Evolutionary conservation across 2,329 filamentous ascomycete genomes (phyloP).

Genomic region (Neodidymelliopsis sp.): DNA sequence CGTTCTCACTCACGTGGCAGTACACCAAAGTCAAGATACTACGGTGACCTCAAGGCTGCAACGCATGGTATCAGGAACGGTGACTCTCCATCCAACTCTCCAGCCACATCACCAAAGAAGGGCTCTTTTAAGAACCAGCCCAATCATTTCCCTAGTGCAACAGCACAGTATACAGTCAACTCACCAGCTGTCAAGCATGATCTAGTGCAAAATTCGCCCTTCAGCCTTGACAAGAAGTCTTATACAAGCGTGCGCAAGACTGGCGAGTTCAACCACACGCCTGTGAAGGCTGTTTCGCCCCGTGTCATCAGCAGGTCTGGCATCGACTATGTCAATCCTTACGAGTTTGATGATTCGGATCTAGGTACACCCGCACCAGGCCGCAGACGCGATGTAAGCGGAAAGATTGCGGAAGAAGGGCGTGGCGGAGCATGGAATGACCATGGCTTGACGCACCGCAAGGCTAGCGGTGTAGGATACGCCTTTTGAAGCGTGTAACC

Average conservation of each 20-base stretch:
- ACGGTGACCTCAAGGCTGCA: slow-evolving; percentile 57
- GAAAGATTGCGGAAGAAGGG: slow-evolving; percentile 77
- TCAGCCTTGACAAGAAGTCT: slow-evolving; percentile 43
- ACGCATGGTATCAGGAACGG: slow-evolving; percentile 47
- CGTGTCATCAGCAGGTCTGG: slow-evolving; percentile 57
- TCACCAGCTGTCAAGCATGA: slow-evolving; percentile 21
- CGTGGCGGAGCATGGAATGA: slow-evolving; percentile 51
- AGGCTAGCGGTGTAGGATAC: slow-evolving; percentile 48
- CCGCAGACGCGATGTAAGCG: slow-evolving; percentile 66
- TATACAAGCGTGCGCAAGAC: slow-evolving; percentile 44
- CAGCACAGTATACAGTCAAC: slow-evolving; percentile 43
- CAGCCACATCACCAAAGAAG: slow-evolving; percentile 34
- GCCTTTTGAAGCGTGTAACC: slow-evolving; percentile 5
- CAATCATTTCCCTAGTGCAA: slow-evolving; percentile 36
- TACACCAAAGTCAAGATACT: slow-evolving; percentile 55
- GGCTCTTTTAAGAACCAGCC: slow-evolving; percentile 23
- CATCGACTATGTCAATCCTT: slow-evolving; percentile 54
- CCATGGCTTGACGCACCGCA: slow-evolving; percentile 46
- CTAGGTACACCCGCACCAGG: slow-evolving; percentile 36
- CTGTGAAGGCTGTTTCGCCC: slow-evolving; percentile 45
- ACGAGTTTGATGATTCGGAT: slow-evolving; percentile 42
- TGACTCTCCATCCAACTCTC: slow-evolving; percentile 34
- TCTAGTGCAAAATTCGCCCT: slow-evolving; percentile 31
- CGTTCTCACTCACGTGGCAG: slow-evolving; percentile 36
- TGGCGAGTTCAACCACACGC: slow-evolving; percentile 40